Evolutionary conservation across 2,329 filamentous ascomycete species (phyloP), one percentile per base, ranked within the genome.

Genomic region (Incumbomyces delicatus): DNA sequence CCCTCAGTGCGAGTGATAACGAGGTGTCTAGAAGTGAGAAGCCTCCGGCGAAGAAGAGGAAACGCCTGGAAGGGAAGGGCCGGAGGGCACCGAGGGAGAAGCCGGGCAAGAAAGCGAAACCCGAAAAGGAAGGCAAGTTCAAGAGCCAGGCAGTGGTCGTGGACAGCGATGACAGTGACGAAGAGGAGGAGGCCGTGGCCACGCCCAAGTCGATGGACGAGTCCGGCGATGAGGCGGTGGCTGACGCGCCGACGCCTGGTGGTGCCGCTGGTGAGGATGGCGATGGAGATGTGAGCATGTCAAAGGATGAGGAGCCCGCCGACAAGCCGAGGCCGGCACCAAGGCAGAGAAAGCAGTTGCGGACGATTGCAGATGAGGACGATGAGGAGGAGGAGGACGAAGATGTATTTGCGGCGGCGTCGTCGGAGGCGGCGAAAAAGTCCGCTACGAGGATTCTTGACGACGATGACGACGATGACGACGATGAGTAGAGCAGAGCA

Each of bases 101-200:
- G 11, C 8, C 47, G 11, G 18, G 5, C 10, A 37, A 38, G 33
- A 45, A 45, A 41, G 18, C 33, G 16, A 35, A 40, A 60, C 22
- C 22, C 55, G 57, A 60, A 51, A 65, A 63, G 42, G 58, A 54
- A 54, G 66, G 64, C 63, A 94, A 94, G 66, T 94, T 78, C 73
- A 95, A 95, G 75, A 89, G 84, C 42, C 81, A 77, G 1, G 88
- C 94, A 65, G 78, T 88, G 52, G 80, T 95, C 22, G 83, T 87
- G 37, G 85, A 90, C 52, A 87, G 82, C 50, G 82, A 85, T 53
- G 78, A 76, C 13, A 77, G 73, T 2, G 70, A 64, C 20, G 64
- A 47, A 1, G 70, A 64, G 20, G 64, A 47, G 1, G 49, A 48
- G 16, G 53, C 48, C 30, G 54, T 46, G 20, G 47, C 44, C 17